Conservation (phyloP, 2,329 filamentous ascomycete genomes). For the Penicillium verrucosum region DNA sequence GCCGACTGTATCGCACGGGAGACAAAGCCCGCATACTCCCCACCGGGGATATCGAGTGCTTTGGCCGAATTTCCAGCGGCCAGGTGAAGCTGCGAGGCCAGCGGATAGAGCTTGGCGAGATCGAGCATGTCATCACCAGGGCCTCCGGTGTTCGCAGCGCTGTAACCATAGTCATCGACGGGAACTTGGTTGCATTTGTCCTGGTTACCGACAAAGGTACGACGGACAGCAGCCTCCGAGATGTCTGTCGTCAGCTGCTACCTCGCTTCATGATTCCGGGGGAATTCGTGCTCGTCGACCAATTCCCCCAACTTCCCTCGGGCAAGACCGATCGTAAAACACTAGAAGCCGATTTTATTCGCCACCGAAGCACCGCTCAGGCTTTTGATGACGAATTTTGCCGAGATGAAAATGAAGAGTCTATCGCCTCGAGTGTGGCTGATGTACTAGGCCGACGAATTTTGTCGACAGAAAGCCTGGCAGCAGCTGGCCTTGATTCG, state of each 20-base stretch:
- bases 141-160: slow-evolving; percentile 62
- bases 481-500: slow-evolving; percentile 63
- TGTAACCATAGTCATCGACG: slow-evolving; percentile 64
- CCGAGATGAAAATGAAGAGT: slow-evolving; percentile 25
- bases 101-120: slow-evolving; percentile 73
- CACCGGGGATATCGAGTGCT: slow-evolving; percentile 73
- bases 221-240: slow-evolving; percentile 48
- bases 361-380: slow-evolving; percentile 21
- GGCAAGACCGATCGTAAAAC: slow-evolving; percentile 75
- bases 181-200: slow-evolving; percentile 72
- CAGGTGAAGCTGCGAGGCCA: slow-evolving; percentile 88
- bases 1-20: slow-evolving; percentile 76
- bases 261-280: slow-evolving; percentile 79
- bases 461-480: slow-evolving; percentile 45
- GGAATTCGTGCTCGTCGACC: slow-evolving; percentile 62
- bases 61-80: slow-evolving; percentile 73
- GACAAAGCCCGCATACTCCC: slow-evolving; percentile 70
- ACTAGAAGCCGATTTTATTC: slow-evolving; percentile 56
- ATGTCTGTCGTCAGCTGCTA: slow-evolving; percentile 69
- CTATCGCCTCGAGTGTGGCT: slow-evolving; percentile 44
- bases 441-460: slow-evolving; percentile 42
- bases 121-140: slow-evolving; percentile 67
- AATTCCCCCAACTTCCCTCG: slow-evolving; percentile 73
- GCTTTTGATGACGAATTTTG: slow-evolving; percentile 11
- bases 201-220: slow-evolving; percentile 49